These are phyloP conservation scores for Prunus davidiana DNA, from an alignment of 306 rosid genomes.

Conservation along the genomic window DNA sequence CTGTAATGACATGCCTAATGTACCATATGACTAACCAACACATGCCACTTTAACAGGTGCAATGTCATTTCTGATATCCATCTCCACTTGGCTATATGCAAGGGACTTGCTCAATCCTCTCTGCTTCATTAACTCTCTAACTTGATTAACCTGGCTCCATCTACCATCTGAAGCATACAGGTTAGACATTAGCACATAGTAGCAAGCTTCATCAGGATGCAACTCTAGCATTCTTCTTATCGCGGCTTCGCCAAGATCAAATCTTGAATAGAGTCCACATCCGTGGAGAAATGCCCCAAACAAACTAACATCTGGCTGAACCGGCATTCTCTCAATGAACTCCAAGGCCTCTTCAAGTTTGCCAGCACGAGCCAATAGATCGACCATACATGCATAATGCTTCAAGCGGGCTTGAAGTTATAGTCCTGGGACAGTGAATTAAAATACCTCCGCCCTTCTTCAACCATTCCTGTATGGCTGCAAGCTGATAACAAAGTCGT, in stretches of 20 bases:
- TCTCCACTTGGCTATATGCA: slow-evolving; percentile 59
- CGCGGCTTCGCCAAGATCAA: slow-evolving; percentile 64
- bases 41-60: slow-evolving; percentile 30
- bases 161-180: slow-evolving; percentile 79
- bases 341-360: slow-evolving; percentile 66
- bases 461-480: slow-evolving; percentile 79
- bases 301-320: slow-evolving; percentile 57
- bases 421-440: slow-evolving; percentile 48
- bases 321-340: slow-evolving; percentile 57
- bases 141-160: slow-evolving; percentile 74
- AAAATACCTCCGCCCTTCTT: slow-evolving; percentile 62
- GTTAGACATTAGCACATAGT: slow-evolving; percentile 72
- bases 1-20: not conserved
- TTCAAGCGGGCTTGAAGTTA: slow-evolving; percentile 61
- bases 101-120: slow-evolving; percentile 63
- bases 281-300: slow-evolving; percentile 85
- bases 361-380: slow-evolving; percentile 69
- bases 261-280: slow-evolving; percentile 74
- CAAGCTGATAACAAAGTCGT: slow-evolving; percentile 64
- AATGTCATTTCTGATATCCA: slow-evolving; percentile 30
- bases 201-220: slow-evolving; percentile 63
- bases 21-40: slow-evolving; percentile 8
- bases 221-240: slow-evolving; percentile 63
- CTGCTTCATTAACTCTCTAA: slow-evolving; percentile 60
- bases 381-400: slow-evolving; percentile 77